Evolutionary conservation across 805 yeast species (phyloP), one percentile per base, ranked within the genome.

Genomic region (Yarrowia keelungensis): DNA sequence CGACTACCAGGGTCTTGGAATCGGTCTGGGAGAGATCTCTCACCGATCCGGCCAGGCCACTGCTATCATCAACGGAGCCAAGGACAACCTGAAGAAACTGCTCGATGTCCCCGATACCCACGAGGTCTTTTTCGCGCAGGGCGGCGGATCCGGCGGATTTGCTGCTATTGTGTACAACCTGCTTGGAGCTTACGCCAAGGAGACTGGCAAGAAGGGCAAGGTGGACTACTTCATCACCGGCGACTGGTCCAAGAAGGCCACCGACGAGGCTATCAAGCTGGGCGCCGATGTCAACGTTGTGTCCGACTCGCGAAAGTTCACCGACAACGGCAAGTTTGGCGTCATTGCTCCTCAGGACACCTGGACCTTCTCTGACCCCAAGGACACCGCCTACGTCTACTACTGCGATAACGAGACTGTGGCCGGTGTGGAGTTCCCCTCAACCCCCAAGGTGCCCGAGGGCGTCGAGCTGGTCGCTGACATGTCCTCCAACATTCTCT

Each of bases 401-500:
- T 85, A 89, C 75, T 93, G 98, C 81, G 99, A 95, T 79, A 95
- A 95, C 79, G 99, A 95, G 81, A 95, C 99, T 12, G 98, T 95
- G 45, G 86, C 91, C 77, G 99, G 99, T 71, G 91, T 89, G 69
- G 99, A 95, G 79, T 92, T 90, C 81, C 85, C 86, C 45, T 81
- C 79, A 68, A 78, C 81, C 39, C 84, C 80, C 75, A 84, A 80
- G 71, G 86, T 83, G 71, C 90, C 86, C 79, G 88, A 80, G 54
- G 87, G 86, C 32, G 88, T 90, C 54, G 97, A 91, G 78, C 79
- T 94, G 70, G 97, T 92, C 15, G 94, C 97, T 36, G 99, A 95
- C 78, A 87, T 94, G 89, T 93, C 98, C 2, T 93, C 98, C 56
- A 92, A 94, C 79, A 89, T 95, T 76, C 82, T 95, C 72, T 91